Percentiles rank a stretch among this genome's conserved stretches.
Evolutionary conservation across 2,329 filamentous ascomycete species (phyloP).

Genomic region (Xylaria sp.): DNA sequence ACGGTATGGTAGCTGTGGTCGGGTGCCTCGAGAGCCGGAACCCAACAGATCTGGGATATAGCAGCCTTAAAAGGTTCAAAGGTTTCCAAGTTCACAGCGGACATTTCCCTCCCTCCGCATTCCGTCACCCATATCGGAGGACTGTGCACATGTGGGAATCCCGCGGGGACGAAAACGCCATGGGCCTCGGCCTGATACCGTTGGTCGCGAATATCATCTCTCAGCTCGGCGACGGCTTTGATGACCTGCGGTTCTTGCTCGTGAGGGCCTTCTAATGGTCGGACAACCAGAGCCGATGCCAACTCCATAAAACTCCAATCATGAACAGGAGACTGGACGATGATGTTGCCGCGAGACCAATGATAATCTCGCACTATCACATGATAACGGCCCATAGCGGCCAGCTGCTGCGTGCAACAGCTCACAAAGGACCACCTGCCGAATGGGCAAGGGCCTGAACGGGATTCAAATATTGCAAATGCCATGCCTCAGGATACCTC

Average conservation of each 20-base stretch:
- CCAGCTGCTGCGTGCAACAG: neutral
- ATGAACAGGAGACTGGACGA: constrained; percentile 30
- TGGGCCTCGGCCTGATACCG: constrained; percentile 29
- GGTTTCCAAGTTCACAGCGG: constrained; percentile 26
- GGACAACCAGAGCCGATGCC: constrained; percentile 22
- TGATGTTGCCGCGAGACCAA: constrained; percentile 22
- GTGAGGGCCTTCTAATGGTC: constrained; percentile 24
- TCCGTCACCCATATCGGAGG: constrained; percentile 32
- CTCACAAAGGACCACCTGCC: constrained; percentile 1
- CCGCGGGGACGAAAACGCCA: constrained; percentile 25
- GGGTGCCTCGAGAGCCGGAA: constrained; percentile 24
- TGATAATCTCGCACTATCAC: constrained; percentile 31
- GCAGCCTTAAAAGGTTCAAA: constrained; percentile 14
- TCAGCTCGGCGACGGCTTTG: constrained; percentile 12
- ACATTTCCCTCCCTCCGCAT: constrained; percentile 13
- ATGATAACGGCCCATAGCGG: constrained; percentile 18
- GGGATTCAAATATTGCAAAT: neutral
- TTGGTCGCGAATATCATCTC: constrained; percentile 11
- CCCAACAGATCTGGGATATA: constrained; percentile 32
- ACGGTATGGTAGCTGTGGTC: constrained; percentile 29
- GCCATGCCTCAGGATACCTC: neutral
- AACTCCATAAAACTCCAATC: constrained; percentile 7
- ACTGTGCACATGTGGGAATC: neutral
- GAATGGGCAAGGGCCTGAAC: neutral
- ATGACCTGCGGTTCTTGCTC: constrained; percentile 26